phyloP scores from a whole-genome alignment of 1,284 basidiomycete species.

The Ustilago lituana region DNA sequence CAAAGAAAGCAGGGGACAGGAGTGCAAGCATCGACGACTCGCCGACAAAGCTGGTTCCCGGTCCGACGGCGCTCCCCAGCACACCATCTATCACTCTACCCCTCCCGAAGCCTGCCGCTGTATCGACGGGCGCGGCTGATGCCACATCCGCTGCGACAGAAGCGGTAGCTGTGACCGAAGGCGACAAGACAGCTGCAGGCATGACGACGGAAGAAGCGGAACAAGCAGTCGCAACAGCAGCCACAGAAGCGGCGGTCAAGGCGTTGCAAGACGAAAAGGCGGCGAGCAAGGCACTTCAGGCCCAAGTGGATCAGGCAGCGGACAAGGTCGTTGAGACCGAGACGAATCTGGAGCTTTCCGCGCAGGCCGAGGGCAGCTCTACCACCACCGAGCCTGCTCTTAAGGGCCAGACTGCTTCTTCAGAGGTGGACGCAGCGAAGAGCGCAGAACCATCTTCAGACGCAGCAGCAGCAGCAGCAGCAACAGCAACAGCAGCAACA shows the following conservation, averaged over 20 bases:
- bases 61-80: constrained; percentile 18
- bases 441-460: neutral
- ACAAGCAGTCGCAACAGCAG: constrained; percentile 30
- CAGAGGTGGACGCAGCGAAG: too few relatives aligned
- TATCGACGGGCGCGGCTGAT: neutral
- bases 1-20: constrained; percentile 16
- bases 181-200: neutral
- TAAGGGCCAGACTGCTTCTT: too few relatives aligned
- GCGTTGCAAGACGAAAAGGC: constrained; percentile 30
- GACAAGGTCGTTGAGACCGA: constrained; percentile 37
- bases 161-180: neutral
- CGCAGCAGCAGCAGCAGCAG: neutral
- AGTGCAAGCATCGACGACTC: constrained; percentile 33
- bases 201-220: constrained; percentile 50
- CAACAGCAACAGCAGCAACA: neutral
- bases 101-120: constrained; percentile 8
- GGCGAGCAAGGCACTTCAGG: constrained; percentile 13
- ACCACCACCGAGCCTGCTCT: too few relatives aligned
- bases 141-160: neutral
- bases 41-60: constrained; percentile 23
- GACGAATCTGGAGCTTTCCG: constrained; percentile 34
- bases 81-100: constrained; percentile 29
- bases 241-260: constrained; percentile 41
- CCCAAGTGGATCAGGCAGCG: constrained; percentile 22
- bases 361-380: constrained; percentile 28